A percentile compares a stretch with the other conserved stretches of the same genome.
These are phyloP conservation scores for Penicillium manginii DNA, from an alignment of 495 filamentous ascomycete genomes.

Conservation along the genomic window DNA sequence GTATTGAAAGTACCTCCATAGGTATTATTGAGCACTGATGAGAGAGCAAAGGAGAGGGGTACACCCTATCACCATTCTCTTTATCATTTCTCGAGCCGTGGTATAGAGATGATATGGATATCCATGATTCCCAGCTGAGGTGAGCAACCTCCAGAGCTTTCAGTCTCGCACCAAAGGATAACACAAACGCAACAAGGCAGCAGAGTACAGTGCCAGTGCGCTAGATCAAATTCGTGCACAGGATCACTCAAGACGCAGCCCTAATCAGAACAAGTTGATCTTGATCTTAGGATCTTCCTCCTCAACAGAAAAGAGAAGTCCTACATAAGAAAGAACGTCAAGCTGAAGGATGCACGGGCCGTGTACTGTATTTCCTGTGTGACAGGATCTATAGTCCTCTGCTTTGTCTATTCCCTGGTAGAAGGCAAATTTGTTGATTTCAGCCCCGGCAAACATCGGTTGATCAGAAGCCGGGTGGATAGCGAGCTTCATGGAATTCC, in stretches of 20 bases:
- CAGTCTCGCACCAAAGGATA: constrained; percentile 1
- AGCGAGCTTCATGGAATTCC: neutral
- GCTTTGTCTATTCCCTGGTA: neutral
- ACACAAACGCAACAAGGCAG: constrained; percentile 18
- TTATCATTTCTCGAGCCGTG: neutral
- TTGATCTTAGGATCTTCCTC: constrained; percentile 14
- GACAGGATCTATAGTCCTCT: constrained; percentile 1
- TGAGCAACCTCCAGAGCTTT: neutral
- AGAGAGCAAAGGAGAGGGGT: neutral
- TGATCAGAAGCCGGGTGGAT: neutral
- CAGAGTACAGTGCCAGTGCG: constrained; percentile 12
- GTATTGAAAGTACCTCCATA: neutral
- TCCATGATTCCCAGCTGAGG: constrained; percentile 4
- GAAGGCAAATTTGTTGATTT: neutral
- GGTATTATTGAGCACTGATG: neutral
- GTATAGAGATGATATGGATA: neutral
- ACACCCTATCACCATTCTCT: neutral
- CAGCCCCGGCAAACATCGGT: neutral
- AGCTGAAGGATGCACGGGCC: neutral
- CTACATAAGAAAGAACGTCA: neutral
- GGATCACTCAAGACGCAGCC: constrained; percentile 20
- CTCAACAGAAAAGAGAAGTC: neutral
- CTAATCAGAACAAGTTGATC: constrained; percentile 26
- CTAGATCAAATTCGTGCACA: constrained; percentile 14
- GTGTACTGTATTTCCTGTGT: constrained; percentile 2